Base-by-base conservation (phyloP, 1,139 yeast genomes). In the Candida gigantensis region DNA sequence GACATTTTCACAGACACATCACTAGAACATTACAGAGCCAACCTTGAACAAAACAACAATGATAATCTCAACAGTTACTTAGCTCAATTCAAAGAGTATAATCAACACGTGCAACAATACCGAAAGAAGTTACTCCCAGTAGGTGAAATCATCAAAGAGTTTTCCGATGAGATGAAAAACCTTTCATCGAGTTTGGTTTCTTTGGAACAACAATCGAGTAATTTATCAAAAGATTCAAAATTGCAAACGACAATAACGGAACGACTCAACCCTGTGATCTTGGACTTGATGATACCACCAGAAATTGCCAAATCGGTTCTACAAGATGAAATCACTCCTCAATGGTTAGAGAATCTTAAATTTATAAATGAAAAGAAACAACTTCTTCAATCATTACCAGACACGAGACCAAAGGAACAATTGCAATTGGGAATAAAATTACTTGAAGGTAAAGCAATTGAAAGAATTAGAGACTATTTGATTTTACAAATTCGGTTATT, bases 231-330 rank as follows among this genome's bases (percentile, higher is more conserved):
- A 5, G 60, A 63, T 36, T 52, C 87, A 4, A 65, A 69, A 9
- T 57, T 65, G 29, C 83, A 88, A 44, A 73, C 77, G 13, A 56
- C 62, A 24, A 65, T 82, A 3, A 82, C 83, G 24, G 72, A 68
- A 18, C 72, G 73, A 37, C 71, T 89, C 41, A 76, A 81, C 10
- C 95, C 95, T 0, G 64, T 86, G 10, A 81, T 89, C 1, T 72
- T 84, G 26, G 92, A 86, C 46, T 63, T 85, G 17, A 68, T 85
- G 45, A 75, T 89, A 4, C 86, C 96, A 0, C 95, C 96, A 0
- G 76, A 74, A 3, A 63, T 80, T 2, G 73, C 80, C 3, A 62
- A 65, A 35, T 71, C 79, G 2, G 62, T 84, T 1, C 24, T 53
- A 1, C 45, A 72, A 4, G 60, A 61, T 24, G 71, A 72, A 6